Evolutionary conservation across 257 asterid genomes (phyloP).

Genomic region (Schizonepeta tenuifolia): DNA sequence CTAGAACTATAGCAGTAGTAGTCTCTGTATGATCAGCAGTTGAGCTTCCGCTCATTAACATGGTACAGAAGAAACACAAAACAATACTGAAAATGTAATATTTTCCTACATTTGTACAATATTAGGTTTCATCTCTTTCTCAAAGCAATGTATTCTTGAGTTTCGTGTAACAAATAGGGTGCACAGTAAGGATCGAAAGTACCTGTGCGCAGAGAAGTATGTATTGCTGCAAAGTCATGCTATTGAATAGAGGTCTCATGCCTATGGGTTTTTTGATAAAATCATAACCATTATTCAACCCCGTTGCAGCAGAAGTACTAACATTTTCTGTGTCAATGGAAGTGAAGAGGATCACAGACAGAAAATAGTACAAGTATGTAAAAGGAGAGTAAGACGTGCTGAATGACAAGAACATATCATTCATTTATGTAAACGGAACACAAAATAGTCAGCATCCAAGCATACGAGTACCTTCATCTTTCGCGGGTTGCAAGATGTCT

Average conservation of each 20-base stretch:
- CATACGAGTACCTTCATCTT: conserved; percentile 56
- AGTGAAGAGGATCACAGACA: conserved; percentile 3
- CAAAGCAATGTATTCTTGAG: background rate
- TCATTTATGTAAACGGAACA: background rate
- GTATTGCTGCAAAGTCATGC: conserved; percentile 82
- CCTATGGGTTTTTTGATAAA: conserved; percentile 52
- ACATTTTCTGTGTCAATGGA: conserved; percentile 42
- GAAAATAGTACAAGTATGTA: background rate
- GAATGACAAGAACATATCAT: background rate
- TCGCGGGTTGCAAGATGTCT: conserved; percentile 32
- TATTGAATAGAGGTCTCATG: conserved; percentile 67
- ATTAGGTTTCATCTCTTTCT: background rate
- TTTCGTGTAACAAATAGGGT: background rate
- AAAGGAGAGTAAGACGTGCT: background rate
- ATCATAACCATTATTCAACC: conserved; percentile 51
- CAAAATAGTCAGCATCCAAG: conserved; percentile 7
- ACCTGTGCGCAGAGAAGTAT: conserved; percentile 94
- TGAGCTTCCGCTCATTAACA: background rate
- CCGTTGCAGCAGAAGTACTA: conserved; percentile 41
- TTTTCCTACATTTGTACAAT: background rate
- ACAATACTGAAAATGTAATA: background rate
- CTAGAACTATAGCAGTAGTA: background rate
- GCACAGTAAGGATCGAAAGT: background rate
- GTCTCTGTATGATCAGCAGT: background rate
- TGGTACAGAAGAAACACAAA: conserved; percentile 8